Evolutionary conservation across 768 basidiomycete genomes (phyloP), one percentile per base, ranked within the genome.

Genomic region (Leucocoprinus leucothites): DNA sequence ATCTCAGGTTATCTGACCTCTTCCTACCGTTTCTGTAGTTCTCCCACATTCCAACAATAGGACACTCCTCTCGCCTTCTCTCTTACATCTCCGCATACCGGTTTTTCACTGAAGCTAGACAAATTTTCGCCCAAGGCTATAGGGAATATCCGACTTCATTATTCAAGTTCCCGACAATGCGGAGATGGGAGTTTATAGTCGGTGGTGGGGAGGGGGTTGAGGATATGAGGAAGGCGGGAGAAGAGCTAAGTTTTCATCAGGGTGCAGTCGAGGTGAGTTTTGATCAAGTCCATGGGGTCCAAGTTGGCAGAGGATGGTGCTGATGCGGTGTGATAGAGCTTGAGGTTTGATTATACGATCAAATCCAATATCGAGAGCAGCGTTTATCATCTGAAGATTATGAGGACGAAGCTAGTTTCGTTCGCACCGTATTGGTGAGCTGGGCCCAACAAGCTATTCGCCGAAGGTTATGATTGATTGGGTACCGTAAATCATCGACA

Each of bases 211-310:
- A 63, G 22, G 31, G 64, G 26, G 56, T 71, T 0, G 70, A 70
- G 25, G 72, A 74, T 21, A 51, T 74, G 9, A 63, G 67, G 8
- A 69, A 63, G 54, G 69, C 72, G 13, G 51, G 51, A 18, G 51
- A 45, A 18, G 51, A 45, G 6, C 14, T 44, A 34, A 45, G 43
- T 35, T 53, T 53, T 19, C 50, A 41, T 41, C 25, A 51, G 21
- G 40, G n/a, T 6, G 25, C 1, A 3, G 40, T 41, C 31, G 50
- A 50, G 48, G 48, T 50, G 36, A 25, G 36, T 51, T 21, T n/a
- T 34, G 4, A n/a, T 38, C 38, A 38, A 13, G 4, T 13, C 5
- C 13, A 38, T 3, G 16, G 38, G 38, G 38, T 3, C 4, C 5
- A 38, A 13, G 16, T 38, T 13, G 11, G 14, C 16, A n/a, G n/a